Evolutionary conservation across 768 basidiomycete genomes (phyloP).

Genomic region (Leccinum obscurum): DNA sequence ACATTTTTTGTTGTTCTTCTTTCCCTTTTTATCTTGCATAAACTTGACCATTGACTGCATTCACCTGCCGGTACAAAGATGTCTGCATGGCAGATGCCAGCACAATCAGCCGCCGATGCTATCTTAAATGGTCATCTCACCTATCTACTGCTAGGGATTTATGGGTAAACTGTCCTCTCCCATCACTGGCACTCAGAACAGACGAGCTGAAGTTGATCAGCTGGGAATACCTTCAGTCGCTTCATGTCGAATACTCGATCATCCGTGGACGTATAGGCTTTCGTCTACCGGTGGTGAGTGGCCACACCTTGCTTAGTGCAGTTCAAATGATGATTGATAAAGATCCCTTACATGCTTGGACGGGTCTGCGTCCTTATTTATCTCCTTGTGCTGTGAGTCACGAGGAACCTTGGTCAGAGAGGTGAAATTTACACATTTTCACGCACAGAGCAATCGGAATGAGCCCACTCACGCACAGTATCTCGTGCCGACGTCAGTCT

Average conservation of each 20-base stretch:
- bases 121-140: background rate
- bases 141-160: conserved; percentile 19
- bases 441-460: conserved; percentile 4
- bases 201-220: conserved; percentile 6
- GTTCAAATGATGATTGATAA: background rate
- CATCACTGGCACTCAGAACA: background rate
- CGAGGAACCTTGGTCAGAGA: background rate
- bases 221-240: conserved; percentile 25
- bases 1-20: background rate
- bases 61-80: background rate
- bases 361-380: conserved; percentile 12
- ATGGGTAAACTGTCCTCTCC: conserved; percentile 14
- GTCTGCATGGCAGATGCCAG: conserved; percentile 1
- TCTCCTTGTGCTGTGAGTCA: conserved; percentile 16
- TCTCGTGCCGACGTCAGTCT: conserved; percentile 19
- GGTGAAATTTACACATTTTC: background rate
- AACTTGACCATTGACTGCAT: background rate
- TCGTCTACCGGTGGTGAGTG: conserved; percentile 23
- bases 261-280: conserved; percentile 16
- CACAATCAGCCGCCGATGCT: background rate
- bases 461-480: background rate
- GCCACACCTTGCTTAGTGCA: background rate
- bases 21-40: background rate
- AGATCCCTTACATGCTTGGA: conserved; percentile 27
- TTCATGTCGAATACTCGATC: conserved; percentile 17